Base-by-base conservation (phyloP, 2,329 filamentous ascomycete genomes). In the Penicillium hesseltinei region DNA sequence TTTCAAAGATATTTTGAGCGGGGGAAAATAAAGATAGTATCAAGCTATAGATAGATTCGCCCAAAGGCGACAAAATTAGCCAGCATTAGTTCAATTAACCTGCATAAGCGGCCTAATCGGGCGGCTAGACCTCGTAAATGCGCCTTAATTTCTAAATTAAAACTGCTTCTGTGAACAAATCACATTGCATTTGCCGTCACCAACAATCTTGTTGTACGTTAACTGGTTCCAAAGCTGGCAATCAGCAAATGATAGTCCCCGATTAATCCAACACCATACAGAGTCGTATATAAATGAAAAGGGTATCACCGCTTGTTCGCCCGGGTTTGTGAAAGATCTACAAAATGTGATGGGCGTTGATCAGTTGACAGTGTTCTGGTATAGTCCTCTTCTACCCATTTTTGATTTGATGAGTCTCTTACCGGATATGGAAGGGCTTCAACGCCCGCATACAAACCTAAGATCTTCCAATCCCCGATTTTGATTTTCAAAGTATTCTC, bases 21-120 rank as follows among this genome's bases (percentile, higher is more conserved):
- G 35, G 27, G 40, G 40, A 59, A 38, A 31, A 48, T 54, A 61
- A 65, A 65, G 59, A 65, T 65, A 65, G 62, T 57, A 62, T 48
- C 51, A 62, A 61, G 56, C 63, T 61, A 65, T 66, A 61, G 58
- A 64, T 66, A 66, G 63, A 64, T 56, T 33, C 5, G 2, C 47
- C 35, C 46, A 58, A 66, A 61, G 21, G 21, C 21, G 49, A 59
- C 60, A 59, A 60, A 64, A 64, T 66, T 66, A 66, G 57, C 56
- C 48, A 27, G 11, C 27, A 52, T 56, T 52, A 52, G 47, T 45
- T 44, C 44, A 54, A 57, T 61, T 51, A 43, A 7, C 39, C 38
- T 51, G 53, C 53, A 51, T 55, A 7, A 25, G 13, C 35, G 42
- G 23, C 4, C 27, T 35, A 29, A 46, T 47, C 13, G 11, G 48